Evolutionary conservation across 495 filamentous ascomycete species (phyloP), one percentile per base, ranked within the genome.

Genomic region (Podospora anserina): DNA sequence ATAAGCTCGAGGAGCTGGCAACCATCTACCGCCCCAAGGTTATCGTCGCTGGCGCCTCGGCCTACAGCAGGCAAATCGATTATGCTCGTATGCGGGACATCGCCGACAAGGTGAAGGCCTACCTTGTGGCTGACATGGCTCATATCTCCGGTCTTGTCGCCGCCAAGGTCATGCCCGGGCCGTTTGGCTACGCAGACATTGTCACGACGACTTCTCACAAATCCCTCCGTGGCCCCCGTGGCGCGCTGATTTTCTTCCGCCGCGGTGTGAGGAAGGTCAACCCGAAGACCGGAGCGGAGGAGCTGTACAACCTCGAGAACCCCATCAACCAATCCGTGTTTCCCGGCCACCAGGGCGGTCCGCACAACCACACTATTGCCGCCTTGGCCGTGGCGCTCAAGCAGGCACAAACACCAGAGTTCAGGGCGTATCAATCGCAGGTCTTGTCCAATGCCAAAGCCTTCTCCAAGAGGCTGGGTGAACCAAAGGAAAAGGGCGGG

Each of bases 141-240:
- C 95, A 99, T 73, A 96, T 99, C 70, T 97, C 93, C 23, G 95
- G 95, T 66, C 83, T 98, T 57, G 88, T 99, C 49, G 96, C 95
- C 16, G 96, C 92, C 59, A 90, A 90, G 71, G 96, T 97, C 39
- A 86, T 97, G 66, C 91, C 91, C 15, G 89, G 89, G 56, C 95
- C 95, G n/a, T 99, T 99, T 78, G 81, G 81, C 56, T 87, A 92
- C 81, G 91, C 92, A 58, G 95, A 99, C 75, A 88, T 99, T 61
- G 96, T 99, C 67, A 98, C 95, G 54, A 99, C 95, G n/a, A 99
- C 95, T 56, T 96, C 91, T 56, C 95, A 99, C 86, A 99, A 99
- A 82, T 96, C 92, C 53, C 85, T 99, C 26, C 92, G 95, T 70
- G 95, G 95, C 15, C 95, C 95, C 20, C 89, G 95, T 56, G 95